Evolutionary conservation across 768 basidiomycete genomes (phyloP).

Genomic region (Lentinula lateritia): DNA sequence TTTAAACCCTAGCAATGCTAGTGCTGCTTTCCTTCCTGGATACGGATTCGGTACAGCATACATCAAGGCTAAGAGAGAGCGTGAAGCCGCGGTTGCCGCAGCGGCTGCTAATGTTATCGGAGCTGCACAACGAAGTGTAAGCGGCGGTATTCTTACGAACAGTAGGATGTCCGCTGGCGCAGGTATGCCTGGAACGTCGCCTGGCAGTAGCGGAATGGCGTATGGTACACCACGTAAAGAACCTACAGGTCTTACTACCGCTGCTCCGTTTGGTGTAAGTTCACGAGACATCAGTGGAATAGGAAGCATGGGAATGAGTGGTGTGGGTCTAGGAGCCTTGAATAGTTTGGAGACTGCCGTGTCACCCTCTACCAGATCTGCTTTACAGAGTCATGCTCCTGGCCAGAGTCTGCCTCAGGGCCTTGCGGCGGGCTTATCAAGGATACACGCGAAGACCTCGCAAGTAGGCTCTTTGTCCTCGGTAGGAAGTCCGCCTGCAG

Average conservation of each 20-base stretch:
- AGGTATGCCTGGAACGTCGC: not conserved
- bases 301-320: conserved; percentile 7
- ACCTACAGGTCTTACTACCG: not conserved
- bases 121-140: not conserved
- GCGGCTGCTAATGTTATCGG: not conserved
- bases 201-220: not conserved
- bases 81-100: conserved; percentile 20
- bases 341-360: conserved; percentile 31
- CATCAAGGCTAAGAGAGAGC: conserved; percentile 37
- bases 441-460: conserved; percentile 70
- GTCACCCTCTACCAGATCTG: conserved; percentile 74
- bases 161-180: not conserved
- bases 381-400: conserved; percentile 81
- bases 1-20: conserved; percentile 70
- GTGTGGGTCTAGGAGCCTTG: conserved; percentile 24
- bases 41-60: conserved; percentile 65
- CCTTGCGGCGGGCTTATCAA: conserved; percentile 84
- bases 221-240: conserved; percentile 2
- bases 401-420: conserved; percentile 91
- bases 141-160: not conserved
- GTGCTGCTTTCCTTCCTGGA: conserved; percentile 76
- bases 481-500: not conserved
- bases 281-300: not conserved
- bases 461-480: conserved; percentile 29
- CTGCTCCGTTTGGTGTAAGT: conserved; percentile 2